A percentile compares a stretch with the other conserved stretches of the same genome.
Conservation (phyloP, 257 asterid genomes). For the Fraxinus pennsylvanica region DNA sequence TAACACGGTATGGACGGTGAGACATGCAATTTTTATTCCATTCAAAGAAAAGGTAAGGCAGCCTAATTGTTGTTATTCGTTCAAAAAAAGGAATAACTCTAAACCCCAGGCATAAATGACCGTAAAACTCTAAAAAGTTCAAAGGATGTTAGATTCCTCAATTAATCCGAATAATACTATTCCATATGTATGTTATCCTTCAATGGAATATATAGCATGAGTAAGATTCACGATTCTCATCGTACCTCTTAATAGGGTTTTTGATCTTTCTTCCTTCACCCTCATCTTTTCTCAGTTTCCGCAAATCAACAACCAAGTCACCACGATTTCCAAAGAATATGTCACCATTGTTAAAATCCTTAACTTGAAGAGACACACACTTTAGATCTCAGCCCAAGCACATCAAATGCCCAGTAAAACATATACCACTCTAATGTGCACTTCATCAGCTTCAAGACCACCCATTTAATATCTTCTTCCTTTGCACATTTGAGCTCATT, state of each 20-base stretch:
- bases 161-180: not conserved
- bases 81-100: not conserved
- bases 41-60: too few species aligned
- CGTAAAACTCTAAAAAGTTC: not conserved
- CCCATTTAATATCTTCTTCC: too few species aligned
- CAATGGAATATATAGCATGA: not conserved
- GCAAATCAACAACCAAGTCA: not conserved
- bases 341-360: not conserved
- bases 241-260: not conserved
- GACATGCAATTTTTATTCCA: not conserved
- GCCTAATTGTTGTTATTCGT: not conserved
- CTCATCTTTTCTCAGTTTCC: not conserved
- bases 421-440: not conserved
- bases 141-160: not conserved
- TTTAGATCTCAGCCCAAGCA: not conserved
- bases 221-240: not conserved
- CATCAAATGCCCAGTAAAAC: not conserved
- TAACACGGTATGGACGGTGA: not conserved
- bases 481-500: not conserved
- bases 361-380: not conserved
- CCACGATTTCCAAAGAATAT: not conserved
- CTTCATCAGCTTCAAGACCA: not conserved
- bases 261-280: not conserved
- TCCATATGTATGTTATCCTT: not conserved
- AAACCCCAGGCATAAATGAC: not conserved